Percentiles rank a stretch among this genome's conserved stretches.
These are phyloP conservation scores for Tephrocybe sp. DNA, from an alignment of 768 basidiomycete genomes.

Conservation along the genomic window DNA sequence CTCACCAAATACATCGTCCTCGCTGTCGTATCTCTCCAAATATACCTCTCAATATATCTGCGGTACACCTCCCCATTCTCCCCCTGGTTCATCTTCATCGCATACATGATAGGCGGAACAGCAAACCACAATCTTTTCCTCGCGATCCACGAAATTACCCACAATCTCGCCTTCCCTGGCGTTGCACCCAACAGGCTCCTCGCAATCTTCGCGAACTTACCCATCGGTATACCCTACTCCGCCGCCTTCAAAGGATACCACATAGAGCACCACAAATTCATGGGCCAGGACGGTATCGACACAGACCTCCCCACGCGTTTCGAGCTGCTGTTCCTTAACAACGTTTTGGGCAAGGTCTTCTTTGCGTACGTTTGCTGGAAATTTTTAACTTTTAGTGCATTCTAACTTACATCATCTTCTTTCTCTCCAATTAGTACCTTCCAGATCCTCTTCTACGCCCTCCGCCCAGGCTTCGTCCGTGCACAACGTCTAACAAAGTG, in stretches of 20 bases:
- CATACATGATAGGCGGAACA: slow-evolving; percentile 90
- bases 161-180: slow-evolving; percentile 90
- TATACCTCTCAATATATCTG: slow-evolving; percentile 62
- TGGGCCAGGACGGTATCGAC: slow-evolving; percentile 95
- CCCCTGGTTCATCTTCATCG: slow-evolving; percentile 67
- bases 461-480: slow-evolving; percentile 92
- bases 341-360: slow-evolving; percentile 97
- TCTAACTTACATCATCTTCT: not conserved
- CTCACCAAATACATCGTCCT: slow-evolving; percentile 91
- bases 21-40: slow-evolving; percentile 75
- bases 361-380: slow-evolving; percentile 79
- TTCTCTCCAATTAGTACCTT: slow-evolving; percentile 76
- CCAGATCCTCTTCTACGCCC: slow-evolving; percentile 97
- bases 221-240: slow-evolving; percentile 93
- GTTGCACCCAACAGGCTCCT: slow-evolving; percentile 82
- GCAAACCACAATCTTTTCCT: slow-evolving; percentile 98
- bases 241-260: slow-evolving; percentile 97
- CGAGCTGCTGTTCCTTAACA: slow-evolving; percentile 86
- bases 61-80: slow-evolving; percentile 71
- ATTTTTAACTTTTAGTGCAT: too few relatives aligned
- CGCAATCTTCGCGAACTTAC: slow-evolving; percentile 89
- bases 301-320: slow-evolving; percentile 89
- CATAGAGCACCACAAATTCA: slow-evolving; percentile 93
- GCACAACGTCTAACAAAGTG: slow-evolving; percentile 77
- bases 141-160: slow-evolving; percentile 98